A percentile compares a stretch with the other conserved stretches of the same genome.
phyloP scores from a whole-genome alignment of 129 eudicot genomes.

The Deinandra increscens region DNA sequence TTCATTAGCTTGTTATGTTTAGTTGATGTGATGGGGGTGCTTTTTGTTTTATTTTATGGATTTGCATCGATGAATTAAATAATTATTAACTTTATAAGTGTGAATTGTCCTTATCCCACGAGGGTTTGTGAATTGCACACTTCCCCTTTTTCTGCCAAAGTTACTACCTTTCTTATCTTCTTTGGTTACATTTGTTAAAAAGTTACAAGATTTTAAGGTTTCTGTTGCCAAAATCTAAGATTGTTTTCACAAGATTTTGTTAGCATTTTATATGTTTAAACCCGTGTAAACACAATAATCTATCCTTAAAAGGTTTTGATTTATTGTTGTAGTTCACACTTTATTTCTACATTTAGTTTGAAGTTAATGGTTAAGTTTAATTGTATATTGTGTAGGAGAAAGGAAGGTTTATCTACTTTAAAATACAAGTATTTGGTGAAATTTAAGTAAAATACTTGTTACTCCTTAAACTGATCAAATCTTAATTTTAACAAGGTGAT shows the following conservation, averaged over 20 bases:
- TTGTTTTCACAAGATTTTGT: conserved; percentile 12
- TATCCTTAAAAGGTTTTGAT: background rate
- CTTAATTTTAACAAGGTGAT: background rate
- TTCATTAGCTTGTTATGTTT: conserved; percentile 12
- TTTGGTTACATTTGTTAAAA: conserved; percentile 20
- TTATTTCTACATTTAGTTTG: no score
- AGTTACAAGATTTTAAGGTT: conserved; percentile 25
- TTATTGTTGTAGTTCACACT: conserved; percentile 2
- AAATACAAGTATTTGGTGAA: background rate
- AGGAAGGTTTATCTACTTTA: background rate
- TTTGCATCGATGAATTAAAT: conserved; percentile 32
- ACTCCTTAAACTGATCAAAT: background rate
- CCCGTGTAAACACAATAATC: background rate
- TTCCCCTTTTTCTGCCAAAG: conserved; percentile 35
- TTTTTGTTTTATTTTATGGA: background rate
- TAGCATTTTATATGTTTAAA: conserved; percentile 13
- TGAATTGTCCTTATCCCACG: conserved; percentile 40
- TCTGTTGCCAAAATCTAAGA: background rate
- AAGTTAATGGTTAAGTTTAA: background rate
- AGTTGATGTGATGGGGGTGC: conserved; percentile 19
- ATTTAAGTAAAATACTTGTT: background rate
- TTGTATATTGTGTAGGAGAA: background rate
- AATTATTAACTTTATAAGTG: conserved; percentile 32
- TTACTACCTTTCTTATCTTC: conserved; percentile 24
- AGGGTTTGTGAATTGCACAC: conserved; percentile 44